Conservation (phyloP, 257 asterid species). For the Verbena officinalis region DNA sequence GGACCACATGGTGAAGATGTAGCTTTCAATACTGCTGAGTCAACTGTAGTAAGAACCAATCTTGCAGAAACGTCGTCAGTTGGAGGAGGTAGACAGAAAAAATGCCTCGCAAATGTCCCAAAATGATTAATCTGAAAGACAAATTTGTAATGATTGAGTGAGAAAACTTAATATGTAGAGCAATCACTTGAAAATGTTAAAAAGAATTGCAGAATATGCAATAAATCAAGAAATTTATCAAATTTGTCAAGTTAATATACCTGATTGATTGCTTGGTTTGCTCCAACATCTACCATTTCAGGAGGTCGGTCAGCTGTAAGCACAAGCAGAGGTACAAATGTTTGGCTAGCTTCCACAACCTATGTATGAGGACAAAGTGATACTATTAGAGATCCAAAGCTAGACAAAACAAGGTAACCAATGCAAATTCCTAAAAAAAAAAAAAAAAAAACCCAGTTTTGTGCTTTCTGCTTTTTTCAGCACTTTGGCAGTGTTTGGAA, state of each 20-base stretch:
- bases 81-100: constrained; percentile 77
- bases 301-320: constrained; percentile 99
- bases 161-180: background rate
- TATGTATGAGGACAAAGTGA: constrained; percentile 33
- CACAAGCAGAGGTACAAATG: constrained; percentile 78
- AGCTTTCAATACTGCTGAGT: constrained; percentile 73
- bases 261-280: constrained; percentile 98
- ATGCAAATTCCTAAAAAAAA: too few relatives aligned
- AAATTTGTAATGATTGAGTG: constrained; percentile 17
- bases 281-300: constrained; percentile 90
- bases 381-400: constrained; percentile 6
- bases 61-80: constrained; percentile 80
- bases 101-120: constrained; percentile 78
- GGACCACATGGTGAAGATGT: constrained; percentile 87
- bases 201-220: constrained; percentile 4
- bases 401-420: background rate
- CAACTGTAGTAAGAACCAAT: constrained; percentile 84
- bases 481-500: too few relatives aligned
- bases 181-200: background rate
- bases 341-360: constrained; percentile 99
- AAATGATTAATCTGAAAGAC: constrained; percentile 71
- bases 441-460: too few relatives aligned
- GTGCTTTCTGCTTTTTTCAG: too few relatives aligned
- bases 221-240: background rate
- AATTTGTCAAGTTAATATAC: constrained; percentile 31